Conservation (phyloP, 345 rosid genomes). For the Gossypium mustelinum region DNA sequence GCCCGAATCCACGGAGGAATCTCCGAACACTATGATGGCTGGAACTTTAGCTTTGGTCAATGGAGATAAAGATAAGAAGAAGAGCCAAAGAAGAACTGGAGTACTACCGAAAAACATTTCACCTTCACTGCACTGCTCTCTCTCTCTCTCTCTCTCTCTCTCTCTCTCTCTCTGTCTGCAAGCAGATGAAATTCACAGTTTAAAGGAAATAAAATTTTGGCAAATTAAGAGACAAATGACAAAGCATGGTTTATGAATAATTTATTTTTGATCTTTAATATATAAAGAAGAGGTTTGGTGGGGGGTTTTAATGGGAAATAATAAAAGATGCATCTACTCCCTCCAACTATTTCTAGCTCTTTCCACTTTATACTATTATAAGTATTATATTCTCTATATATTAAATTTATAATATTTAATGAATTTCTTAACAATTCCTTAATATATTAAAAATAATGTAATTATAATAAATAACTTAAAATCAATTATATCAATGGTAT, state of each 20-base stretch:
- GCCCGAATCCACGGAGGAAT: conserved; percentile 53
- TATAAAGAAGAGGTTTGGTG: neutral
- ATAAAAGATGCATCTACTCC: neutral
- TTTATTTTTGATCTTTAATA: neutral
- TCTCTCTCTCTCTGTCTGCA: too few relatives aligned
- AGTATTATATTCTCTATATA: too few relatives aligned
- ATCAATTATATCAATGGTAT: too few relatives aligned
- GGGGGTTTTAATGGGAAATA: conserved; percentile 1
- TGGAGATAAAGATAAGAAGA: conserved; percentile 4
- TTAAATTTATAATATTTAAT: too few relatives aligned
- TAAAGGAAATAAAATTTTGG: neutral
- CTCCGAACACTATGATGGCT: conserved; percentile 54
- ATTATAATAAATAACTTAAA: too few relatives aligned
- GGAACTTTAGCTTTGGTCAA: conserved; percentile 28
- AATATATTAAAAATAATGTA: too few relatives aligned
- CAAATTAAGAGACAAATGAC: neutral
- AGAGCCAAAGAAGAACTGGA: conserved; percentile 10
- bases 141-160: too few relatives aligned
- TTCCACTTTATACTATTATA: too few relatives aligned
- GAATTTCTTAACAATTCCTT: too few relatives aligned
- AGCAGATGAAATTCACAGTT: neutral
- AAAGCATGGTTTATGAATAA: neutral
- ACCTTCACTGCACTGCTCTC: neutral
- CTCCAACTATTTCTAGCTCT: too few relatives aligned
- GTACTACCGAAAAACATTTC: neutral